Evolutionary conservation across 2,329 filamentous ascomycete genomes (phyloP).

Genomic region (Penicillium oxalicum): DNA sequence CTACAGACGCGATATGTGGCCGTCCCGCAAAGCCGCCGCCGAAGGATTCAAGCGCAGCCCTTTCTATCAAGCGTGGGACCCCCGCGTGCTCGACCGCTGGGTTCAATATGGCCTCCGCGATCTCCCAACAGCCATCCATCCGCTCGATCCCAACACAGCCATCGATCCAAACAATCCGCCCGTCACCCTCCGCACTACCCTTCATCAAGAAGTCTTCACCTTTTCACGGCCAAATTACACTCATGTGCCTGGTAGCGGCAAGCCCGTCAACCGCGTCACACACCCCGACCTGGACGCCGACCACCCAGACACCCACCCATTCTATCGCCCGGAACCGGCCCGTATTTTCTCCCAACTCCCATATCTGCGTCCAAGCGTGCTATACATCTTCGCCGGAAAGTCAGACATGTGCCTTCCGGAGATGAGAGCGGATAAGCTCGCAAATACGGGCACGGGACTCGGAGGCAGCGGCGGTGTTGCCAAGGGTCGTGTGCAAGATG

Average conservation of each 20-base stretch:
- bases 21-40: slow-evolving; percentile 63
- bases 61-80: slow-evolving; percentile 81
- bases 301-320: slow-evolving; percentile 30
- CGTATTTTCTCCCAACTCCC: slow-evolving; percentile 37
- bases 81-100: slow-evolving; percentile 69
- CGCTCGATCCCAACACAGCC: slow-evolving; percentile 18
- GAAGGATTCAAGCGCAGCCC: slow-evolving; percentile 60
- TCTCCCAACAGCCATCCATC: slow-evolving; percentile 54
- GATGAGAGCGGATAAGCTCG: slow-evolving; percentile 38
- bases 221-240: slow-evolving; percentile 49
- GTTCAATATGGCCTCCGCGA: slow-evolving; percentile 68
- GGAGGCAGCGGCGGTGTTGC: slow-evolving; percentile 50
- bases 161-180: slow-evolving; percentile 31
- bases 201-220: slow-evolving; percentile 72
- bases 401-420: slow-evolving; percentile 38
- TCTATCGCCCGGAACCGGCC: slow-evolving; percentile 41
- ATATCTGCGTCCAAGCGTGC: slow-evolving; percentile 40
- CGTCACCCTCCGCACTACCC: slow-evolving; percentile 69
- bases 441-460: slow-evolving; percentile 34
- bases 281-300: slow-evolving; percentile 42
- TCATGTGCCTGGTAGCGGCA: slow-evolving; percentile 47
- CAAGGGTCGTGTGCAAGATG: slow-evolving; percentile 62
- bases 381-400: slow-evolving; percentile 43
- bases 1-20: slow-evolving; percentile 73
- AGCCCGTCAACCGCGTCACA: slow-evolving; percentile 37